These are phyloP conservation scores for Penicillium capsulatum DNA, from an alignment of 2,329 filamentous ascomycete species.

Conservation along the genomic window DNA sequence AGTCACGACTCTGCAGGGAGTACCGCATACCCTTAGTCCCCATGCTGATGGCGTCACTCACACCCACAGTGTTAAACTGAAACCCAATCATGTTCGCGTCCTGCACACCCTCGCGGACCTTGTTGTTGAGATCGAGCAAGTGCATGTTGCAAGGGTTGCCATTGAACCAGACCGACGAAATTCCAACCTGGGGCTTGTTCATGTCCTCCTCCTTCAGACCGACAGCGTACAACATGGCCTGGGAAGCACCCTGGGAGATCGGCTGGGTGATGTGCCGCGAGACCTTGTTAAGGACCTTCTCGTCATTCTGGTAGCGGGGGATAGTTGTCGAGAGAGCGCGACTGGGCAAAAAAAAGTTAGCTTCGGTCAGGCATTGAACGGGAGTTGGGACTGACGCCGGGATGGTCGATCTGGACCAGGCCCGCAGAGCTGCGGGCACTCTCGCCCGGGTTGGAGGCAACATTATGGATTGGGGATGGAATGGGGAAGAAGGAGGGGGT, in stretches of 20 bases:
- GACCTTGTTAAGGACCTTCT: constrained; percentile 68
- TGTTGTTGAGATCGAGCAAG: constrained; percentile 78
- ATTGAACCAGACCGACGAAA: constrained; percentile 96
- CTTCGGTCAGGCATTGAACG: constrained; percentile 6
- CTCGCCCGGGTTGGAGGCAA: constrained; percentile 24
- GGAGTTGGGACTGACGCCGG: constrained; percentile 13
- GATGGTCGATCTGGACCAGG: constrained; percentile 18
- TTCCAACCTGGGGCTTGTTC: constrained; percentile 95
- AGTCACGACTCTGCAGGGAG: constrained; percentile 86
- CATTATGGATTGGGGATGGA: constrained; percentile 16
- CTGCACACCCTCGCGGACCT: constrained; percentile 68
- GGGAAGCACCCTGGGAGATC: constrained; percentile 95
- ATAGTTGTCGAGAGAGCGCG: constrained; percentile 44
- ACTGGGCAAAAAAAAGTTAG: constrained; percentile 19
- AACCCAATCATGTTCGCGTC: constrained; percentile 81
- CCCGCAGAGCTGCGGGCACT: constrained; percentile 26
- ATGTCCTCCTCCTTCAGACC: constrained; percentile 82
- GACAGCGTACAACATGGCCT: constrained; percentile 98
- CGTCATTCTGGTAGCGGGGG: constrained; percentile 46
- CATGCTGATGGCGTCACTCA: constrained; percentile 97
- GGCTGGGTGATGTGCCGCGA: constrained; percentile 87
- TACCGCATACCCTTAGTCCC: constrained; percentile 96
- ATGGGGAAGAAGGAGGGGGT: constrained; percentile 7
- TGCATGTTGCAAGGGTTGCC: constrained; percentile 99
- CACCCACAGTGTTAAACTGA: constrained; percentile 98